Base-by-base conservation (phyloP, 23 red algal species). In the Gracilaria domingensis region DNA sequence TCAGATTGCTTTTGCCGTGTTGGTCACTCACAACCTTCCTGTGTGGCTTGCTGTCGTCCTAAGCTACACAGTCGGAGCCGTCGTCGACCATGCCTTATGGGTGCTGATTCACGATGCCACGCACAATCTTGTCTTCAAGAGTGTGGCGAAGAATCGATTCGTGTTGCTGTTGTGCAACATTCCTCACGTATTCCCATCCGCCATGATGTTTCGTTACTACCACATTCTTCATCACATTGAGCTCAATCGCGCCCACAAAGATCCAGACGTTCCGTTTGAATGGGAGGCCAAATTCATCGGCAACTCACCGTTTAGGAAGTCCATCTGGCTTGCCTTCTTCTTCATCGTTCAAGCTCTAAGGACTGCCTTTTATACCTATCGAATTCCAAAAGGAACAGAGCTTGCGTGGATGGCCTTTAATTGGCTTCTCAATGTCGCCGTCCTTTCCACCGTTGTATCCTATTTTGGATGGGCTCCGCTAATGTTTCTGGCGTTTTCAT, bases 191-290 rank as follows among this genome's bases (percentile, higher is more conserved):
- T 88, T 99, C 53, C 97, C 97, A 9, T 95, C 91, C 34, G 90
- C 84, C 5, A 99, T 99, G 91, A 95, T 96, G 90, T 99, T 99
- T 57, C 93, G 97, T 34, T 99, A 96, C 70, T 99, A 99, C 65
- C 97, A 99, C 42, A 99, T 99, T 73, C 89, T 96, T 75, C 97
- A 99, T 82, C 97, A 99, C 74, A 96, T 99, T 9, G 97, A 99
- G 51, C 84, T 99, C 21, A 99, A 99, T 82, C 87, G 88, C 56
- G 85, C 92, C 7, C 86, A 94, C 47, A 83, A 83, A 35, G 97
- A 99, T 59, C 97, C 97, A 0, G 97, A 99, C 60, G 94, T 96
- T 29, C 97, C 97, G 28, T 91, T 94, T 36, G 88, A 88, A 57
- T 96, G 93, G 93, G 97, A 99, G 75, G 97, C 97, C 21, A 75